phyloP scores from a whole-genome alignment of 2,329 filamentous ascomycete species.

The Podosphaera fusca region DNA sequence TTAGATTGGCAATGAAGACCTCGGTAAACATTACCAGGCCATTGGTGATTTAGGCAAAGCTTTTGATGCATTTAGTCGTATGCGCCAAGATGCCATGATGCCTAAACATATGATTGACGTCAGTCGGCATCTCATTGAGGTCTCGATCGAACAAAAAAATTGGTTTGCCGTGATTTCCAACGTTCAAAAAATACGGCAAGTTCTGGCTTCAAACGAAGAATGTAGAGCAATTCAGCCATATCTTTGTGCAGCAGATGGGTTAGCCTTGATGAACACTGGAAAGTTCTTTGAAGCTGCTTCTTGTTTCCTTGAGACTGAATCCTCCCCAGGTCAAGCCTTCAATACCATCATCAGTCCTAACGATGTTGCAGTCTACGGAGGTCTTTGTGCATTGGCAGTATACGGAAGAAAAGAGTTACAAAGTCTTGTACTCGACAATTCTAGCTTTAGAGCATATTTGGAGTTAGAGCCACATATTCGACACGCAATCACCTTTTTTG shows the following conservation, averaged over 20 bases:
- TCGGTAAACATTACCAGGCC: slow-evolving; percentile 61
- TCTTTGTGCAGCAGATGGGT: slow-evolving; percentile 31
- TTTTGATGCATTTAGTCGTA: slow-evolving; percentile 56
- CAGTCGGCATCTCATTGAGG: slow-evolving; percentile 52
- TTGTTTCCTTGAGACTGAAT: slow-evolving; percentile 26
- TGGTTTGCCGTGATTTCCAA: slow-evolving; percentile 47
- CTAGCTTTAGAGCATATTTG: slow-evolving; percentile 61
- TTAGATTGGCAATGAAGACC: slow-evolving; percentile 84
- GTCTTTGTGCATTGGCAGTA: slow-evolving; percentile 69
- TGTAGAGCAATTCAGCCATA: slow-evolving; percentile 27
- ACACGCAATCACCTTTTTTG: slow-evolving; percentile 72
- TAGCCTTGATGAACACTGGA: slow-evolving; percentile 32
- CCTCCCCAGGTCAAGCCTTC: slow-evolving; percentile 30
- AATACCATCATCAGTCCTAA: slow-evolving; percentile 58
- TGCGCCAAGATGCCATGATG: slow-evolving; percentile 77
- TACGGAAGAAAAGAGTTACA: slow-evolving; percentile 65
- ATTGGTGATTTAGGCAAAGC: slow-evolving; percentile 54
- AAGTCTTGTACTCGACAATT: slow-evolving; percentile 53
- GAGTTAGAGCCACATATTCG: slow-evolving; percentile 88
- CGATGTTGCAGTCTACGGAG: slow-evolving; percentile 80
- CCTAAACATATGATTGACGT: slow-evolving; percentile 67
- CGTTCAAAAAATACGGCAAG: slow-evolving; percentile 40
- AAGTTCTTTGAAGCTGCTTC: slow-evolving; percentile 45
- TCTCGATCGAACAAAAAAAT: slow-evolving; percentile 53
- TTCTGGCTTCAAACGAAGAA: slow-evolving; percentile 20